Evolutionary conservation across 495 filamentous ascomycete genomes (phyloP).

Genomic region (Aspergillus haitiensis): DNA sequence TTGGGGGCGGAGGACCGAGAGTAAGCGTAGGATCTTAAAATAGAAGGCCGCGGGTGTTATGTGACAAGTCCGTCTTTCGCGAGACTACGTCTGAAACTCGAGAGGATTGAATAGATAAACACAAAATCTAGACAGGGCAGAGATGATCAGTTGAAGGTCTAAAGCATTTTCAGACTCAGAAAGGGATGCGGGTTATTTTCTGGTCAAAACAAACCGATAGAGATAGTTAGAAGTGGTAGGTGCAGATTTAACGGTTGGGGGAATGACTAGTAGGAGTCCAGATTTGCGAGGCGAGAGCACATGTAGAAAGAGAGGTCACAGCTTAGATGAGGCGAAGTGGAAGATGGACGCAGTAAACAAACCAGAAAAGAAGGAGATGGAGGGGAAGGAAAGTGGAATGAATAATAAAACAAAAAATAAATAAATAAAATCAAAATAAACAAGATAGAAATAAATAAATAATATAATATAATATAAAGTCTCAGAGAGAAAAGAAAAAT

Average conservation of each 20-base stretch:
- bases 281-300: conserved; percentile 19
- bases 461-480: conserved; percentile 10
- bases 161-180: not conserved
- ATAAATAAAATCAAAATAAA: conserved; percentile 17
- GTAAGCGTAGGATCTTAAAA: conserved; percentile 8
- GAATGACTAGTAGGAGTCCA: conserved; percentile 22
- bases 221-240: conserved; percentile 9
- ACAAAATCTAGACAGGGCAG: not conserved
- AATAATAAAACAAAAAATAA: conserved; percentile 16
- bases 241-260: conserved; percentile 21
- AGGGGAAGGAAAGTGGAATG: conserved; percentile 15
- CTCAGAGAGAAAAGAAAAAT: conserved; percentile 13
- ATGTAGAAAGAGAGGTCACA: conserved; percentile 23
- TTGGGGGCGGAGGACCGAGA: conserved; percentile 12
- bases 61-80: not conserved
- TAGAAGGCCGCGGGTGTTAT: not conserved
- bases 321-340: not conserved
- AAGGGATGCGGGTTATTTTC: conserved; percentile 12
- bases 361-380: conserved; percentile 15
- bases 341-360: conserved; percentile 7
- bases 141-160: not conserved
- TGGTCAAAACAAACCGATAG: conserved; percentile 22
- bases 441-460: conserved; percentile 5
- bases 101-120: not conserved
- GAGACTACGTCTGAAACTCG: not conserved